These are phyloP conservation scores for Chlorencoelia australis DNA, from an alignment of 2,329 filamentous ascomycete genomes.

Conservation along the genomic window DNA sequence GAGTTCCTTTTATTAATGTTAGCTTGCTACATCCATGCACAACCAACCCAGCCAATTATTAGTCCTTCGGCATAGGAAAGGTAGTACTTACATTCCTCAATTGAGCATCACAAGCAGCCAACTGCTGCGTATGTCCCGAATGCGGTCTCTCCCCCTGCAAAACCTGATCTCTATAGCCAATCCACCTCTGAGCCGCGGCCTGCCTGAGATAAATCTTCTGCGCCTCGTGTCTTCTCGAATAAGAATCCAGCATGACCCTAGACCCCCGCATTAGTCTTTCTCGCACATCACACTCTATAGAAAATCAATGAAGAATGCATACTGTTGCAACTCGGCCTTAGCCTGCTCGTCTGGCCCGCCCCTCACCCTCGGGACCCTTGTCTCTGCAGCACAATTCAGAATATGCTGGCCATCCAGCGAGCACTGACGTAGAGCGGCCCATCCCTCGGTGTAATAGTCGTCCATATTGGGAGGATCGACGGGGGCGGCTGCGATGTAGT, in stretches of 20 bases:
- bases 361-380: constrained; percentile 41
- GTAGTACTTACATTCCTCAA: constrained; percentile 43
- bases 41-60: too few relatives aligned
- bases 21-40: not conserved
- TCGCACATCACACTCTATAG: constrained; percentile 1
- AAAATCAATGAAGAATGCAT: too few relatives aligned
- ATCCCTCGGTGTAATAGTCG: constrained; percentile 55
- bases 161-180: constrained; percentile 42
- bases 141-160: constrained; percentile 42
- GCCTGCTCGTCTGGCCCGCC: constrained; percentile 49
- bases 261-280: constrained; percentile 2
- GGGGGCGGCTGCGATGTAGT: constrained; percentile 48
- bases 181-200: constrained; percentile 48
- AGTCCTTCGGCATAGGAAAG: too few relatives aligned
- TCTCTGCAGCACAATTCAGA: constrained; percentile 53
- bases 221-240: constrained; percentile 49
- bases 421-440: constrained; percentile 52
- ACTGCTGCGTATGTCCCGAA: constrained; percentile 36
- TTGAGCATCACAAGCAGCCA: constrained; percentile 45
- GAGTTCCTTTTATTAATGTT: constrained; percentile 37
- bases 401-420: constrained; percentile 53
- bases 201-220: constrained; percentile 57
- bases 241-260: constrained; percentile 50
- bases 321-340: constrained; percentile 55
- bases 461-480: constrained; percentile 43